phyloP scores from a whole-genome alignment of 345 rosid genomes.

The Citrus glauca region DNA sequence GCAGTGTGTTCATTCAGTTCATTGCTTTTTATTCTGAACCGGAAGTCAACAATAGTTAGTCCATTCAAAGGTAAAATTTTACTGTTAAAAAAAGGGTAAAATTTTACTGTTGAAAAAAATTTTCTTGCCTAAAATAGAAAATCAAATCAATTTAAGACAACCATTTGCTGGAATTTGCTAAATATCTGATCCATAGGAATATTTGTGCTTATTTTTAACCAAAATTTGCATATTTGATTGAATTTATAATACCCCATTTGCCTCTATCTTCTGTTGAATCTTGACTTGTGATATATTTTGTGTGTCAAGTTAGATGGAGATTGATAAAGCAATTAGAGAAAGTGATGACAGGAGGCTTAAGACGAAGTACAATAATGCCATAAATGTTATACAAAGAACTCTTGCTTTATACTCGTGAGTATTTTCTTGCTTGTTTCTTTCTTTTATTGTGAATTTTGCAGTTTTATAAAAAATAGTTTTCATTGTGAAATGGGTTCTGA shows the following conservation, averaged over 20 bases:
- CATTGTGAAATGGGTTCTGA: conserved; percentile 3
- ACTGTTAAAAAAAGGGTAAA: too few relatives aligned
- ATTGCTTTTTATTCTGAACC: not conserved
- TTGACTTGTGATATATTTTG: not conserved
- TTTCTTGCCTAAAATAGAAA: not conserved
- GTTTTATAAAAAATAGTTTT: conserved; percentile 5
- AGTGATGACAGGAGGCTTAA: conserved; percentile 86
- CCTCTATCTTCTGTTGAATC: not conserved
- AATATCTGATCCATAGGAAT: not conserved
- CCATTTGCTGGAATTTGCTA: not conserved
- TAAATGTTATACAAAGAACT: conserved; percentile 81
- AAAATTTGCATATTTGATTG: not conserved
- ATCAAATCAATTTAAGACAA: not conserved
- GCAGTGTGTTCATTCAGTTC: not conserved
- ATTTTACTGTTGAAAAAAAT: too few relatives aligned
- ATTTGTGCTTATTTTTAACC: not conserved
- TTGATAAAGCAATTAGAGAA: conserved; percentile 74
- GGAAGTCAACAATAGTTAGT: not conserved
- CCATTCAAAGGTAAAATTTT: not conserved
- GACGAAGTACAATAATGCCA: conserved; percentile 89
- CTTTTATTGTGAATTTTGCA: not conserved
- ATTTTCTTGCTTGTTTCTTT: conserved; percentile 13
- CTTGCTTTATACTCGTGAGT: conserved; percentile 88
- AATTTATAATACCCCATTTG: conserved; percentile 10
- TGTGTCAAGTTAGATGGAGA: conserved; percentile 64